Evolutionary conservation across 2,329 filamentous ascomycete genomes (phyloP).

Genomic region (Cladobotryum protrusum): DNA sequence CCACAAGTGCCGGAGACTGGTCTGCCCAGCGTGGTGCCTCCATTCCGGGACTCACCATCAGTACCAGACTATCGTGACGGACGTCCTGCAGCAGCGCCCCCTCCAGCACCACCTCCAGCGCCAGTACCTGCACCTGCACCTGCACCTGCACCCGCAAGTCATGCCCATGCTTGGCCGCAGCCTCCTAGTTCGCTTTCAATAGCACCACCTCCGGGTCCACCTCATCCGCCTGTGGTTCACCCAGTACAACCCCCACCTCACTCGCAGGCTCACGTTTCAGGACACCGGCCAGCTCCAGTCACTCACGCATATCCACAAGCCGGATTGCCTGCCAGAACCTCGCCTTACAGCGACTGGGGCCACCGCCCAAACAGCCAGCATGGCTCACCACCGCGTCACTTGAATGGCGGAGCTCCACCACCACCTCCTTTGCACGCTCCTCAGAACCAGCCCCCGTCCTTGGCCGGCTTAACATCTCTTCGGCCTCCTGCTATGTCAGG

Average conservation of each 20-base stretch:
- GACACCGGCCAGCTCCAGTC: slow-evolving; percentile 20
- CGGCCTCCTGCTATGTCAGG: slow-evolving; percentile 43
- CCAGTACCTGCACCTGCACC: not conserved
- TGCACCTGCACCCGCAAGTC: not conserved
- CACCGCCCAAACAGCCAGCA: slow-evolving; percentile 42
- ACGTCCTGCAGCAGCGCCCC: slow-evolving; percentile 11
- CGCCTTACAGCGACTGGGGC: slow-evolving; percentile 41
- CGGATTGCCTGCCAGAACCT: slow-evolving; percentile 19
- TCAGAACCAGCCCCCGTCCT: slow-evolving; percentile 22
- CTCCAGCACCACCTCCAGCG: not conserved
- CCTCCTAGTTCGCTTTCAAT: slow-evolving; percentile 16
- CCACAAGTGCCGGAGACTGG: slow-evolving; percentile 12
- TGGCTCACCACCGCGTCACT: slow-evolving; percentile 40
- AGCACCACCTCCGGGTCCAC: slow-evolving; percentile 13
- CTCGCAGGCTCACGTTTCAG: slow-evolving; percentile 21
- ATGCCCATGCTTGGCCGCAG: slow-evolving; percentile 21
- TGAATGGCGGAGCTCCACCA: slow-evolving; percentile 42
- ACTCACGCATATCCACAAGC: slow-evolving; percentile 23
- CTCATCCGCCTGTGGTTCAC: not conserved
- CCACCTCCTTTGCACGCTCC: slow-evolving; percentile 1
- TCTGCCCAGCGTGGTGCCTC: slow-evolving; percentile 17
- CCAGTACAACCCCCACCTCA: slow-evolving; percentile 12
- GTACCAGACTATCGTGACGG: slow-evolving; percentile 21
- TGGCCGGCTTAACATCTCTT: slow-evolving; percentile 37
- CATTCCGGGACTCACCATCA: slow-evolving; percentile 24